Evolutionary conservation across 441 rosid genomes (phyloP).

Genomic region (Erodium chrysanthum): DNA sequence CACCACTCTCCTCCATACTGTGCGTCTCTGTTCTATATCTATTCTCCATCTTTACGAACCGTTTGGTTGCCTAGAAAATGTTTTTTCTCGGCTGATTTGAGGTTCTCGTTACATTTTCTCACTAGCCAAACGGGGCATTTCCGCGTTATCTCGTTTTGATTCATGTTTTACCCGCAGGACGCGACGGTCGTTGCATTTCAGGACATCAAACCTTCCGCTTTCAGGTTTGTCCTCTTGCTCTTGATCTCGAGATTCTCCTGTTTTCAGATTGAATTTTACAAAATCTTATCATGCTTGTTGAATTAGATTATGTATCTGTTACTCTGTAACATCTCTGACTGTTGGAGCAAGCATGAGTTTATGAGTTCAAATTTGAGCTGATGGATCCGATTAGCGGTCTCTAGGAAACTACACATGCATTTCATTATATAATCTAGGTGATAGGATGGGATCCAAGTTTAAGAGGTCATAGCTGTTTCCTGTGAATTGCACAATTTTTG

Average conservation of each 20-base stretch:
- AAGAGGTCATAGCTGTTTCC: background rate
- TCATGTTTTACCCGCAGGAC: slow-evolving; percentile 38
- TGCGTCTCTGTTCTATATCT: slow-evolving; percentile 22
- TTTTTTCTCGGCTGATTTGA: slow-evolving; percentile 5
- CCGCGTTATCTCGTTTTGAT: slow-evolving; percentile 9
- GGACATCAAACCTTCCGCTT: slow-evolving; percentile 78
- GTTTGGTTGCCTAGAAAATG: slow-evolving; percentile 16
- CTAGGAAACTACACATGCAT: background rate
- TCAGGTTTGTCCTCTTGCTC: slow-evolving; percentile 35
- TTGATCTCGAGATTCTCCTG: background rate
- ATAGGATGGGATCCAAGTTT: background rate
- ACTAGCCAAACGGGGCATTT: slow-evolving; percentile 13
- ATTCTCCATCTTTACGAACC: background rate
- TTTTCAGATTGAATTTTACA: background rate
- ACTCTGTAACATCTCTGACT: background rate
- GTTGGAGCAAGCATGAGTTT: background rate
- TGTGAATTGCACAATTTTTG: background rate
- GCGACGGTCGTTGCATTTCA: slow-evolving; percentile 73
- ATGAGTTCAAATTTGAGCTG: background rate
- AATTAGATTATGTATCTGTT: background rate
- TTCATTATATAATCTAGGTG: background rate
- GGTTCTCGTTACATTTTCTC: slow-evolving; percentile 4
- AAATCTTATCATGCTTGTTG: background rate
- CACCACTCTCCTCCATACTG: slow-evolving; percentile 49
- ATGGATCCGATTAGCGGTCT: background rate